These are phyloP conservation scores for Rubus parviflorus DNA, from an alignment of 306 rosid genomes.

Conservation along the genomic window DNA sequence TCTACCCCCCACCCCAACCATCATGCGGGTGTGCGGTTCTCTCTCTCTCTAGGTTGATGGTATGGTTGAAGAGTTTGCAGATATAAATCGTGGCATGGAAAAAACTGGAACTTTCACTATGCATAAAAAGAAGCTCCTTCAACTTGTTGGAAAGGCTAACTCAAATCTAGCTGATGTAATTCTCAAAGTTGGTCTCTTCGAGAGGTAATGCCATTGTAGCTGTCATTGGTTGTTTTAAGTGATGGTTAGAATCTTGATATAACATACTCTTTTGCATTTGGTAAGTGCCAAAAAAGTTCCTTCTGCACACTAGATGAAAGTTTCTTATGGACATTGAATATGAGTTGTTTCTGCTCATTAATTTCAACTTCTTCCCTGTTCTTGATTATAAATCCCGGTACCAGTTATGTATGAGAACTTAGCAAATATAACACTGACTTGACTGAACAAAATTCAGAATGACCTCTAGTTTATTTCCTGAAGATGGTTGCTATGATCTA, in stretches of 20 bases:
- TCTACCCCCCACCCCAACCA: neutral
- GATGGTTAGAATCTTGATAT: neutral
- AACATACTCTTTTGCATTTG: neutral
- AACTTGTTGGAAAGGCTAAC: constrained; percentile 97
- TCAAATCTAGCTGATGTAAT: constrained; percentile 91
- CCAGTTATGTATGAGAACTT: neutral
- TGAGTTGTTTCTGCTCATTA: constrained; percentile 2
- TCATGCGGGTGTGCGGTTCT: neutral
- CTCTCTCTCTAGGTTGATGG: constrained; percentile 72
- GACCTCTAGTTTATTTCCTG: neutral
- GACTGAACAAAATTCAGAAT: neutral
- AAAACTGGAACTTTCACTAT: constrained; percentile 96
- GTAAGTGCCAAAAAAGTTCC: neutral
- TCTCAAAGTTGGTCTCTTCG: constrained; percentile 96
- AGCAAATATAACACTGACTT: neutral
- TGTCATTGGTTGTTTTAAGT: neutral
- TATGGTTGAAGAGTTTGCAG: constrained; percentile 88
- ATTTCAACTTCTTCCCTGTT: constrained; percentile 13
- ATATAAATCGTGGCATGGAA: constrained; percentile 96
- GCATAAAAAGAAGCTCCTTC: constrained; percentile 95
- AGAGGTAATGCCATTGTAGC: constrained; percentile 57
- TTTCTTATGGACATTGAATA: neutral
- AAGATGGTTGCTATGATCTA: neutral
- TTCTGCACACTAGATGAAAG: neutral
- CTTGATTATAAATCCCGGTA: constrained; percentile 9